Base-by-base conservation (phyloP, 2,329 filamentous ascomycete genomes). In the Fusarium illudens region DNA sequence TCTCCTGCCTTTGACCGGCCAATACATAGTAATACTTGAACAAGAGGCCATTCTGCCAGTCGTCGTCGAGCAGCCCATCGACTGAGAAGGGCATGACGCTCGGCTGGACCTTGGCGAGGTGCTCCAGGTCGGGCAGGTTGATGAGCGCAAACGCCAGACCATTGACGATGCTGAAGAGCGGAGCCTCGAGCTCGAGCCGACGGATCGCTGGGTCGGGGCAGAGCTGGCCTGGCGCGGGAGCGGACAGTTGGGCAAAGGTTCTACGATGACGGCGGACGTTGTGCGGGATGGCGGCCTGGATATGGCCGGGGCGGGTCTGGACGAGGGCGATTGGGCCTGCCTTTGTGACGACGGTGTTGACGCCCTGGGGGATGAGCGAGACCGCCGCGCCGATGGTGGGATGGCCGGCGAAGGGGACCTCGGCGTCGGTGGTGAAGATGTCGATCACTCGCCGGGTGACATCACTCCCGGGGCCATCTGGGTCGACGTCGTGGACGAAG, bases 61-160 rank as follows among this genome's bases (percentile, higher is more conserved):
- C 84, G n/a, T 81, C 75, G 64, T 88, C 86, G n/a, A 85, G 75
- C 13, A 87, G 71, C 19, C 73, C 72, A 3, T 70, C 59, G 0
- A 70, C 48, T 10, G 65, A 71, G 67, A 83, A 76, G 39, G 81
- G 72, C 12, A 80, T 73, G 29, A 71, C 69, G 32, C 75, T 71
- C 4, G 70, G 68, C 29, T 77, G 68, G 4, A 82, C 79, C 12
- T 77, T 70, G 6, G 79, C 83, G 17, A 95, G 81, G 8, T 85
- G 83, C 29, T 88, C 87, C 10, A 92, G 77, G 56, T 83, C 84
- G 0, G 86, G 81, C 20, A 96, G 81, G 68, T 86, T 80, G 13
- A 91, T 81, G 30, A 92, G 84, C n/a, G 88, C 78, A 76, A 93
- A 94, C 1, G 87, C 87, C 89, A 94, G 91, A 49, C 92, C 92